A percentile compares a stretch with the other conserved stretches of the same genome.
Conservation (phyloP, 139 green algal genomes). For the Coccomyxa sp. region DNA sequence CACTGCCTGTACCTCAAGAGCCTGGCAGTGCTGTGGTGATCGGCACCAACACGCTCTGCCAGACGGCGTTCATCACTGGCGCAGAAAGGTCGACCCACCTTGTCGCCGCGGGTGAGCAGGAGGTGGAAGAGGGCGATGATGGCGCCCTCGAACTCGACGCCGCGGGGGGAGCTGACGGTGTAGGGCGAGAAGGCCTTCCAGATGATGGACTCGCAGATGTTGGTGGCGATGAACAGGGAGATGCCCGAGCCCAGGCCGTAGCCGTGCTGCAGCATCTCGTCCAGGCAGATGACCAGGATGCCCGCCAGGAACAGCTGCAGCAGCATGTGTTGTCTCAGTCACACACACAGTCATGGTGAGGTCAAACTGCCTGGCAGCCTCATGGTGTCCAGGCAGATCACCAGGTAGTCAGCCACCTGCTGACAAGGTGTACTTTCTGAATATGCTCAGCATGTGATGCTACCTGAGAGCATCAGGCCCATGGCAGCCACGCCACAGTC, state of each 20-base stretch:
- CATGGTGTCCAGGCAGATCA: no score
- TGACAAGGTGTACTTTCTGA: no score
- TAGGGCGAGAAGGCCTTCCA: conserved; percentile 98
- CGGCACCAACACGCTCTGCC: no score
- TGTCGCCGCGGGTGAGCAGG: conserved; percentile 90
- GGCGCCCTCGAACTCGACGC: conserved; percentile 97
- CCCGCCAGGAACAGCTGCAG: conserved; percentile 95
- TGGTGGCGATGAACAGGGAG: conserved; percentile 99
- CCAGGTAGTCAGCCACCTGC: no score
- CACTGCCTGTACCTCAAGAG: no score
- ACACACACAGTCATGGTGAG: no score
- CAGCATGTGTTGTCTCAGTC: no score
- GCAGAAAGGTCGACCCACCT: conserved; percentile 41
- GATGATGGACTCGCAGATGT: conserved; percentile 99
- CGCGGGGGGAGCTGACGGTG: conserved; percentile 68
- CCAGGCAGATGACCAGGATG: conserved; percentile 98
- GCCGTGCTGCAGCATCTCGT: conserved; percentile 97
- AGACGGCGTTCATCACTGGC: not conserved
- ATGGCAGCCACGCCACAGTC: not conserved
- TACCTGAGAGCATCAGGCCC: no score
- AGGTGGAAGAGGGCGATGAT: conserved; percentile 97
- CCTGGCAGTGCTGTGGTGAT: no score
- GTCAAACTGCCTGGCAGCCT: no score
- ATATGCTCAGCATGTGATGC: no score
- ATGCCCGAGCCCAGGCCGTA: conserved; percentile 98